A percentile compares a stretch with the other conserved stretches of the same genome.
These are phyloP conservation scores for Sporothrix humicola DNA, from an alignment of 2,329 filamentous ascomycete species.

Conservation along the genomic window DNA sequence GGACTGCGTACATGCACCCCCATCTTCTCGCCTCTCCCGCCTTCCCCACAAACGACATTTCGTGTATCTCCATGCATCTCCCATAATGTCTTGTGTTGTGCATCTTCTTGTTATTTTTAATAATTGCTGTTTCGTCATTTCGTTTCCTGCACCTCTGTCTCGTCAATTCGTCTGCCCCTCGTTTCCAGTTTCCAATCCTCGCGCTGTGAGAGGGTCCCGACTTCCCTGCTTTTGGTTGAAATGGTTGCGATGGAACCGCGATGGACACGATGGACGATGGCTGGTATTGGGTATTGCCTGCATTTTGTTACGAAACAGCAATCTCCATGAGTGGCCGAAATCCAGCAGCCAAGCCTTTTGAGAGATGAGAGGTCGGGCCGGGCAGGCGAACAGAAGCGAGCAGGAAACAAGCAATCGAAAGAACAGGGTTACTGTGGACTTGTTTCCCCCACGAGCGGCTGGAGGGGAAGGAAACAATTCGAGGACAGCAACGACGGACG, in stretches of 20 bases:
- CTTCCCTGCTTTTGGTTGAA: no score
- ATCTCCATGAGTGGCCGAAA: not conserved
- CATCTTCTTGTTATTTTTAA: not conserved
- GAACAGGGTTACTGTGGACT: not conserved
- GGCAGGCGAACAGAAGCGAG: not conserved
- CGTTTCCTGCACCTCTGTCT: constrained; percentile 3
- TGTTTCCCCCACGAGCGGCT: constrained; percentile 14
- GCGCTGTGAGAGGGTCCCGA: constrained; percentile 12
- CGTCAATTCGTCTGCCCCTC: not conserved
- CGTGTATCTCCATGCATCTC: constrained; percentile 16
- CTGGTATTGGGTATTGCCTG: not conserved
- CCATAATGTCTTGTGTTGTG: not conserved
- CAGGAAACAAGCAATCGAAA: not conserved
- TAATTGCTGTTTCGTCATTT: no score
- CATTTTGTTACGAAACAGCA: constrained; percentile 26
- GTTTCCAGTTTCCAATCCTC: constrained; percentile 17
- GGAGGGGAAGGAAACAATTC: not conserved
- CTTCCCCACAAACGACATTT: constrained; percentile 19
- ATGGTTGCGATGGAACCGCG: no score
- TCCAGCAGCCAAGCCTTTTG: not conserved
- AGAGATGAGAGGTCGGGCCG: not conserved
- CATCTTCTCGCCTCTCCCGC: not conserved
- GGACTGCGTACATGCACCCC: not conserved
- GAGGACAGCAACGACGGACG: not conserved
- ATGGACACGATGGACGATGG: no score